These are phyloP conservation scores for Heterobasidion annosum DNA, from an alignment of 1,284 basidiomycete genomes.

Conservation along the genomic window DNA sequence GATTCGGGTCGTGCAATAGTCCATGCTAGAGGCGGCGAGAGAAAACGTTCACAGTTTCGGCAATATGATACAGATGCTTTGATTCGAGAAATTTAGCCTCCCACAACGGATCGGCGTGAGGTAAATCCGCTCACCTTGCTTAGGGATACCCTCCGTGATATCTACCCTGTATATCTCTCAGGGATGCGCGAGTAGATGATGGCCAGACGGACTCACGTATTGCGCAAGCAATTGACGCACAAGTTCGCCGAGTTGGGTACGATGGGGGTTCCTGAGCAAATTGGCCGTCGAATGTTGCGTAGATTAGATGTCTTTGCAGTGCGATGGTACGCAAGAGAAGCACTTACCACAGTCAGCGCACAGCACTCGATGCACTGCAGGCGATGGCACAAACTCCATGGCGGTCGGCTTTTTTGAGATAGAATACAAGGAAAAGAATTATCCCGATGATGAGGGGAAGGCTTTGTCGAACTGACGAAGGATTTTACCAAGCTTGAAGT, in stretches of 20 bases:
- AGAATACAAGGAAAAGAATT: too few relatives aligned
- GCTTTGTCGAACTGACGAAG: too few relatives aligned
- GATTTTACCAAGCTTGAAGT: too few relatives aligned
- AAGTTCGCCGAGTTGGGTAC: conserved; percentile 94
- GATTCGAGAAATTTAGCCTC: conserved; percentile 2
- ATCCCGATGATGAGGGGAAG: too few relatives aligned
- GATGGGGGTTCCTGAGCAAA: conserved; percentile 73
- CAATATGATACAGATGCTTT: conserved; percentile 88
- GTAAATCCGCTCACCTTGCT: conserved; percentile 59
- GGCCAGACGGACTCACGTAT: conserved; percentile 46
- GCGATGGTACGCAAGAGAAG: conserved; percentile 9
- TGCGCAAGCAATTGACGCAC: conserved; percentile 86
- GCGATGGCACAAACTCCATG: conserved; percentile 71
- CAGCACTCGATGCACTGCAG: conserved; percentile 67
- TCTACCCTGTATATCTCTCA: conserved; percentile 57
- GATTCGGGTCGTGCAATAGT: conserved; percentile 84
- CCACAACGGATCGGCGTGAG: background rate
- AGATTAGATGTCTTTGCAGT: background rate
- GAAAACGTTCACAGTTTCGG: conserved; percentile 92
- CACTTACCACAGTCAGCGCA: conserved; percentile 73
- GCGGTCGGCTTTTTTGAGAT: background rate
- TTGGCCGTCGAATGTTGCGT: background rate
- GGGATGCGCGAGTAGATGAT: background rate
- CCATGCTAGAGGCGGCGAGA: conserved; percentile 90
- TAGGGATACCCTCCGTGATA: conserved; percentile 97